Base-by-base conservation (phyloP, 306 rosid genomes). In the Hippophae rhamnoides region DNA sequence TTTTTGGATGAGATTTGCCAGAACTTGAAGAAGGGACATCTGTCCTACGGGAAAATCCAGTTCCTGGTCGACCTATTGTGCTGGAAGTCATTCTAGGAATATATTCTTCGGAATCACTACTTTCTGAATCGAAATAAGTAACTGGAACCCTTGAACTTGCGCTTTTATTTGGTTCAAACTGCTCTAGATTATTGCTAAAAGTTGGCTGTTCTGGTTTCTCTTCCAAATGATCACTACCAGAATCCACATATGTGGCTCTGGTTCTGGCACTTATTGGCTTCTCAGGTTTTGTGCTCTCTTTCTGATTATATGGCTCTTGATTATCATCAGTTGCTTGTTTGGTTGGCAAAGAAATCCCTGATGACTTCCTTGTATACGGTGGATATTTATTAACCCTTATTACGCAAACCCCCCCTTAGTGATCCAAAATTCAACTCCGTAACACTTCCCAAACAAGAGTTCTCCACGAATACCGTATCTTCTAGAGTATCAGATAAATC, bases 321-420 rank as follows among this genome's bases (percentile, higher is more conserved):
- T 41, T 69, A 57, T 64, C 73, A 43, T 43, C 74, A 43, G 45
- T 38, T 13, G 72, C 64, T 66, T 63, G 76, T 52, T 59, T 66
- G 25, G 49, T 68, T 52, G 72, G 62, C 52, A 72, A 75, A 62
- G 46, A 63, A 67, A 58, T 64, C 45, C 63, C 69, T 38, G 76
- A 63, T 56, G 71, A 53, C 56, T 66, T 74, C 68, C 68, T 82
- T 47, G 45, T 43, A 78, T 79, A 76, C 8, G 78, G 78, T 8
- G 87, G 85, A 55, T 44, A 75, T 57, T 52, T 75, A 43, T 51
- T 51, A 53, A 68, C 81, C 85, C 76, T 77, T 88, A 60, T 88
- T 85, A 66, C 95, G 89, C 59, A 86, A 45, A 60, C 99, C 99
- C 47, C 99, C 99, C 59, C 58, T 92, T 84, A 92, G 67, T 1